Evolutionary conservation across 805 yeast species (phyloP).

Genomic region (Sugiyamaella valdiviana): DNA sequence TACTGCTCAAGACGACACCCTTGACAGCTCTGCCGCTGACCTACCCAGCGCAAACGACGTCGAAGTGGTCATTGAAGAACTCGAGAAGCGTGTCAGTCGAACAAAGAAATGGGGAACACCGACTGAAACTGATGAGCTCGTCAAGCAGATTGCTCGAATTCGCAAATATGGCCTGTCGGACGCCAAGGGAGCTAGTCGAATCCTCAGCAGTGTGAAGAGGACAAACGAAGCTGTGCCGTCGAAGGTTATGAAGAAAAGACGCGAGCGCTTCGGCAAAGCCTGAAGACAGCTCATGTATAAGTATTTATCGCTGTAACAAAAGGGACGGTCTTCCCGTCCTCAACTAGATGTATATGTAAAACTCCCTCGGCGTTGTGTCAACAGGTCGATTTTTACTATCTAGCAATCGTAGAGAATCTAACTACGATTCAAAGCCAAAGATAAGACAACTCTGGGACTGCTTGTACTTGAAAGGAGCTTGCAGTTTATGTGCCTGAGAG

Average conservation of each 20-base stretch:
- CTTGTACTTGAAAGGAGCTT: no score
- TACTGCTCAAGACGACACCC: slow-evolving; percentile 1
- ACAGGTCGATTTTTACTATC: no score
- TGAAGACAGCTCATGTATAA: not conserved
- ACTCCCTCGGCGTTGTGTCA: no score
- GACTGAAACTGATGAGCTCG: slow-evolving; percentile 44
- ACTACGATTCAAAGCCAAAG: no score
- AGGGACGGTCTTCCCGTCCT: no score
- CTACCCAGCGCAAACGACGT: slow-evolving; percentile 18
- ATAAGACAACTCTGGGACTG: no score
- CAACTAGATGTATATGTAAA: no score
- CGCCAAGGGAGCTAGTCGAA: slow-evolving; percentile 2
- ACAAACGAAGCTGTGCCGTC: not conserved
- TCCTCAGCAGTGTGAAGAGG: slow-evolving; percentile 5
- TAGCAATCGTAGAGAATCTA: no score
- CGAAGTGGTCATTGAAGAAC: slow-evolving; percentile 56
- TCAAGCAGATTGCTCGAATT: slow-evolving; percentile 60
- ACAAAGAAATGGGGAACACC: slow-evolving; percentile 68
- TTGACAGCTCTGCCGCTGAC: slow-evolving; percentile 19
- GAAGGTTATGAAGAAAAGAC: slow-evolving; percentile 19
- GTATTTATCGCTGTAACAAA: not conserved
- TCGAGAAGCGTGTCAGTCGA: slow-evolving; percentile 62
- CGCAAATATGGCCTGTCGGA: slow-evolving; percentile 63
- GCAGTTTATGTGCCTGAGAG: no score
- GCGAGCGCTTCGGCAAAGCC: slow-evolving; percentile 17